phyloP scores from a whole-genome alignment of 257 asterid genomes.

The Penstemon eatonii region DNA sequence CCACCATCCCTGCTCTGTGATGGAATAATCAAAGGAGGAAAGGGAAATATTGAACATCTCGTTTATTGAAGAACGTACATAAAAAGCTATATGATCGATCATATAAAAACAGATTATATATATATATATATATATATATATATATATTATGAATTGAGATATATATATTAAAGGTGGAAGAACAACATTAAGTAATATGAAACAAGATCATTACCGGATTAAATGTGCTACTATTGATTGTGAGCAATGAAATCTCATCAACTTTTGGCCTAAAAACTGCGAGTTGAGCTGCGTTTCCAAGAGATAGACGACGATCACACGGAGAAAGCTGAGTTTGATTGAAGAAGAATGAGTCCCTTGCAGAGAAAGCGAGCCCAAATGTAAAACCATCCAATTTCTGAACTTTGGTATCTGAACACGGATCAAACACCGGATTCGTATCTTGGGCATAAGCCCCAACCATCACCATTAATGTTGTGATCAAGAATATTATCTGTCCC shows the following conservation, averaged over 20 bases:
- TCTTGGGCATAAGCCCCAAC: conserved; percentile 46
- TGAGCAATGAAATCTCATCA: conserved; percentile 92
- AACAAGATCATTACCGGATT: conserved; percentile 43
- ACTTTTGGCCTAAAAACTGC: conserved; percentile 88
- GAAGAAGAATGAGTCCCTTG: conserved; percentile 67
- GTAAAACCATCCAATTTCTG: conserved; percentile 77
- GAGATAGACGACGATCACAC: conserved; percentile 74
- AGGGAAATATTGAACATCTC: neutral
- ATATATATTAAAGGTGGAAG: neutral
- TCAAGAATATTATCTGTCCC: conserved; percentile 9
- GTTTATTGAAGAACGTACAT: neutral
- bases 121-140: no score
- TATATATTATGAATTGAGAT: no score
- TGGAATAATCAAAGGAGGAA: neutral
- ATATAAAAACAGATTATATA: neutral
- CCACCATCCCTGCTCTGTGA: conserved; percentile 58
- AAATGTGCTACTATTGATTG: conserved; percentile 55
- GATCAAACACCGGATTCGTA: conserved; percentile 61
- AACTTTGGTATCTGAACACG: conserved; percentile 73
- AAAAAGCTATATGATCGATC: neutral
- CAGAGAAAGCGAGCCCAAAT: conserved; percentile 76
- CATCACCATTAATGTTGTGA: conserved; percentile 28
- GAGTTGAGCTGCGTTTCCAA: conserved; percentile 44
- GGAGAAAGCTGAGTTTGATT: conserved; percentile 91
- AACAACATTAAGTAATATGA: neutral